These are phyloP conservation scores for Xylaria scruposa DNA, from an alignment of 495 filamentous ascomycete species.

Conservation along the genomic window DNA sequence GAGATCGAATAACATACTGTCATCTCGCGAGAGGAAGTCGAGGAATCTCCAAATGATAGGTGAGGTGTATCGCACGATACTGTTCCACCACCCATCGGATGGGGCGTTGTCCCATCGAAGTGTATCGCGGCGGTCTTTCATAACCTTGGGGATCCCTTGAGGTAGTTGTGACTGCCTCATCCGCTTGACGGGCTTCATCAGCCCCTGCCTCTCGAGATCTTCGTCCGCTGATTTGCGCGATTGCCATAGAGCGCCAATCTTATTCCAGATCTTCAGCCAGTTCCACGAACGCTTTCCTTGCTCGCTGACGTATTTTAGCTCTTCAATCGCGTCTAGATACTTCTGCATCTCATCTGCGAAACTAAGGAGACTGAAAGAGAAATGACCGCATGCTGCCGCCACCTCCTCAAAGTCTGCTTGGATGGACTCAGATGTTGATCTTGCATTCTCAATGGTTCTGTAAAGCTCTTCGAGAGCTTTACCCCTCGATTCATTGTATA, in stretches of 20 bases:
- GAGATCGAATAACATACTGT: conserved; percentile 48
- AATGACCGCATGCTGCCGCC: conserved; percentile 93
- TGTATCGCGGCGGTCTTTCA: conserved; percentile 50
- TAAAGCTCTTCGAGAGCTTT: conserved; percentile 81
- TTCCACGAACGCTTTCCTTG: conserved; percentile 73
- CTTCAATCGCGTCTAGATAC: conserved; percentile 83
- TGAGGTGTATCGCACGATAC: conserved; percentile 45
- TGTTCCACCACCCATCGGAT: conserved; percentile 37
- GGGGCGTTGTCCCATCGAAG: conserved; percentile 51
- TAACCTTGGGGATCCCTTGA: conserved; percentile 53
- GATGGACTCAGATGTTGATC: conserved; percentile 68
- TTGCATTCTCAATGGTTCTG: conserved; percentile 71
- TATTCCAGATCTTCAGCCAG: conserved; percentile 85
- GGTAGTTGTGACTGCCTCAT: conserved; percentile 55
- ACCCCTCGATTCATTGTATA: conserved; percentile 76
- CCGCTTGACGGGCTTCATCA: conserved; percentile 44
- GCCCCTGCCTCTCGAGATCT: conserved; percentile 57
- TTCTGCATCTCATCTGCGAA: conserved; percentile 88
- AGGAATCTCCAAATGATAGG: conserved; percentile 46
- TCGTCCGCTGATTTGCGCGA: conserved; percentile 38
- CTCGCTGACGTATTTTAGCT: conserved; percentile 73
- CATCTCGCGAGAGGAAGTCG: conserved; percentile 56
- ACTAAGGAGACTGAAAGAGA: conserved; percentile 84
- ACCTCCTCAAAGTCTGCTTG: conserved; percentile 97
- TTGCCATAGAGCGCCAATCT: conserved; percentile 36